Conservation (phyloP, 2,329 filamentous ascomycete genomes). For the Aureobasidium mangrovei region DNA sequence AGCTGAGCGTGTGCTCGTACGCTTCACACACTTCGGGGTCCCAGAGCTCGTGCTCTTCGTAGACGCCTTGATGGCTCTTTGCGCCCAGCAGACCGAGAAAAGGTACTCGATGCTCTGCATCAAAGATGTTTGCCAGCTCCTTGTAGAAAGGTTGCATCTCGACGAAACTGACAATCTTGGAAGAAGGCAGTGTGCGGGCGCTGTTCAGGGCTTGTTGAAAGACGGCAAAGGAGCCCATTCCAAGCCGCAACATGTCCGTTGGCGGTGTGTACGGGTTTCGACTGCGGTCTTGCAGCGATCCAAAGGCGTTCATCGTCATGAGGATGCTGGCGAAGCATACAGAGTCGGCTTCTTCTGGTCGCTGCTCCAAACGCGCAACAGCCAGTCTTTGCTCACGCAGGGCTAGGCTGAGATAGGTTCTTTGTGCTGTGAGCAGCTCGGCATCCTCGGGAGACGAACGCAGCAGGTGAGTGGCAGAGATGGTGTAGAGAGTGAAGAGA, state of each 20-base stretch:
- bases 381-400: slow-evolving; percentile 24
- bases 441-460: background rate
- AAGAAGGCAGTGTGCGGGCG: slow-evolving; percentile 18
- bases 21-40: slow-evolving; percentile 19
- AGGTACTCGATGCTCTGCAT: slow-evolving; percentile 19
- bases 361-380: slow-evolving; percentile 18
- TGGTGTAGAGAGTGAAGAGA: background rate
- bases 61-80: background rate
- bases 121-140: slow-evolving; percentile 20
- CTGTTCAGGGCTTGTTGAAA: slow-evolving; percentile 19
- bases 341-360: slow-evolving; percentile 24
- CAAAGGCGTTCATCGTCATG: slow-evolving; percentile 24
- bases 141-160: slow-evolving; percentile 7
- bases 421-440: background rate
- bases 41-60: slow-evolving; percentile 9
- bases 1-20: slow-evolving; percentile 24
- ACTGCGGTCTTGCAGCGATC: slow-evolving; percentile 23
- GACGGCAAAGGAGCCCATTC: slow-evolving; percentile 22
- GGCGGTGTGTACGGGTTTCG: slow-evolving; percentile 24
- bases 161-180: slow-evolving; percentile 2
- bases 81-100: slow-evolving; percentile 18
- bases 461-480: background rate
- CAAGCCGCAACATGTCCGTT: slow-evolving; percentile 27
- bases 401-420: slow-evolving; percentile 16
- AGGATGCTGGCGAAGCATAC: slow-evolving; percentile 21